These are phyloP conservation scores for Mycena haematopus DNA, from an alignment of 768 basidiomycete species.

Conservation along the genomic window DNA sequence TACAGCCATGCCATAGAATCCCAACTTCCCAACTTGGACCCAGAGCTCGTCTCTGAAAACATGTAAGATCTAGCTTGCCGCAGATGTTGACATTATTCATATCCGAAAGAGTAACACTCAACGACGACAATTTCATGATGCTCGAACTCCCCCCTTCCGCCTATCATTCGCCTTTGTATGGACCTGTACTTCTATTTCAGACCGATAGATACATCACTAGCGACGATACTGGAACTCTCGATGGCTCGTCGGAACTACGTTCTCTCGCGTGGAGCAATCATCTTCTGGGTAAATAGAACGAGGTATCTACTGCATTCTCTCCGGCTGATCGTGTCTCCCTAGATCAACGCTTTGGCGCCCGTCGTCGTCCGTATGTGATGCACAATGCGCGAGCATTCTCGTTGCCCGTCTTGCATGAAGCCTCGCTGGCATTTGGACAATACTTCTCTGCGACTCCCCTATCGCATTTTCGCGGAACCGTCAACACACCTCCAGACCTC, in stretches of 20 bases:
- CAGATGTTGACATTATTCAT: neutral
- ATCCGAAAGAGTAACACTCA: constrained; percentile 35
- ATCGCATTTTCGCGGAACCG: constrained; percentile 38
- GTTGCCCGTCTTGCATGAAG: constrained; percentile 41
- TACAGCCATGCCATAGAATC: constrained; percentile 42
- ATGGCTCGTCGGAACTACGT: constrained; percentile 41
- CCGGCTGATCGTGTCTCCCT: neutral
- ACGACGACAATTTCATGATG: constrained; percentile 50
- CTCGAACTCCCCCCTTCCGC: constrained; percentile 35
- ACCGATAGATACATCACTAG: constrained; percentile 37
- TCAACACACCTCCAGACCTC: constrained; percentile 35
- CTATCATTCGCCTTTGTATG: constrained; percentile 43
- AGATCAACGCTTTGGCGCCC: constrained; percentile 43
- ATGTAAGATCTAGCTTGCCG: constrained; percentile 21
- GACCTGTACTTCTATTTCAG: constrained; percentile 44
- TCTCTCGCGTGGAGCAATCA: constrained; percentile 42
- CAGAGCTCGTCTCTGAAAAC: constrained; percentile 37
- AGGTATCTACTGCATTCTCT: neutral
- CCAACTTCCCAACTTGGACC: constrained; percentile 37
- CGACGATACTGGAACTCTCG: constrained; percentile 26
- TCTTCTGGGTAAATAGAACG: constrained; percentile 37
- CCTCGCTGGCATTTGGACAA: constrained; percentile 37
- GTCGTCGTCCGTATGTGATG: constrained; percentile 44
- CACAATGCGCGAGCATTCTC: constrained; percentile 47
- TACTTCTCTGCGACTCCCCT: constrained; percentile 36